Evolutionary conservation across 176 grass and related monocot genomes (phyloP).

Genomic region (Bromus sterilis): DNA sequence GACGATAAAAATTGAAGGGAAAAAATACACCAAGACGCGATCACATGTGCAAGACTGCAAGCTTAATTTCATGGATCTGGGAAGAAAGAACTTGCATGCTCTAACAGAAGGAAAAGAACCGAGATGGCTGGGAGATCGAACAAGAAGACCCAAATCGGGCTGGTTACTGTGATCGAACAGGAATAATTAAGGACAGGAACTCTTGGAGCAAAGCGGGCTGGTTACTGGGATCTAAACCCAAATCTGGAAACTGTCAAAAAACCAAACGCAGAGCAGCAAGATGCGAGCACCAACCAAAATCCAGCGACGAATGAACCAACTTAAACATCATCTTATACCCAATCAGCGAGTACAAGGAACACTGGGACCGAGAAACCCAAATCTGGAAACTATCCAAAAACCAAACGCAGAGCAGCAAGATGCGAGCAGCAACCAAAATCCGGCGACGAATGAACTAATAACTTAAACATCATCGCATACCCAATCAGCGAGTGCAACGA

Average conservation of each 20-base stretch:
- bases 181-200: conserved; percentile 23
- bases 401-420: background rate
- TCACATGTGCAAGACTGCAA: background rate
- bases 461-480: conserved; percentile 1
- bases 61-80: background rate
- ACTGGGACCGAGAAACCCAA: too few species aligned
- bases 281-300: conserved; percentile 24
- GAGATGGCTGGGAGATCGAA: background rate
- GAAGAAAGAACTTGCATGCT: background rate
- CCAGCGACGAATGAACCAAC: background rate
- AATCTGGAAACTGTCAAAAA: conserved; percentile 32
- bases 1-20: background rate
- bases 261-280: background rate
- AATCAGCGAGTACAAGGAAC: conserved; percentile 15
- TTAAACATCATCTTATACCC: conserved; percentile 6
- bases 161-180: background rate
- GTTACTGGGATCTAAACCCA: background rate
- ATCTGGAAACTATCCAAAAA: conserved; percentile 33
- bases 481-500: conserved; percentile 14
- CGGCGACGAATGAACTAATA: background rate
- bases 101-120: background rate
- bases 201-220: conserved; percentile 3
- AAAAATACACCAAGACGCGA: background rate
- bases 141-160: background rate
- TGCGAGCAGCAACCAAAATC: conserved; percentile 24